Percentiles rank a stretch among this genome's conserved stretches.
These are phyloP conservation scores for Pistacia vera DNA, from an alignment of 345 rosid genomes.

Conservation along the genomic window DNA sequence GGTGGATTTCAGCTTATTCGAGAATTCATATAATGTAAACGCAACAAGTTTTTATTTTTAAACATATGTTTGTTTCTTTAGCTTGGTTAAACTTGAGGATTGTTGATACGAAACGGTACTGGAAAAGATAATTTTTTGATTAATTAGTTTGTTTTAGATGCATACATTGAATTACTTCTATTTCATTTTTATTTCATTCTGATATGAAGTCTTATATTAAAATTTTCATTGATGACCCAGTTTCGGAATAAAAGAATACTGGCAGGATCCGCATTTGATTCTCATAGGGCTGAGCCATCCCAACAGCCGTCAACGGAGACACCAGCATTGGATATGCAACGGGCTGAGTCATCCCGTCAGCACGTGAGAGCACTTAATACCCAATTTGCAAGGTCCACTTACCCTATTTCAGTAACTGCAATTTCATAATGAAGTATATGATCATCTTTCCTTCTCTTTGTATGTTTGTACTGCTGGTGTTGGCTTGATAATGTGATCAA, in stretches of 20 bases:
- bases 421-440: not conserved
- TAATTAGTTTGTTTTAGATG: not conserved
- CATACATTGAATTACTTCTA: not conserved
- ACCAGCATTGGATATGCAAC: conserved; percentile 47
- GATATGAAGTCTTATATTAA: conserved; percentile 14
- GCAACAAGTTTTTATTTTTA: not conserved
- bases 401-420: not conserved
- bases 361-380: conserved; percentile 93
- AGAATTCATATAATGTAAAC: not conserved
- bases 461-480: not conserved
- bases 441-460: not conserved
- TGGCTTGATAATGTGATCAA: not conserved
- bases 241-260: conserved; percentile 64
- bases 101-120: not conserved
- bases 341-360: conserved; percentile 73
- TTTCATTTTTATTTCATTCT: not conserved
- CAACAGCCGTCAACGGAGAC: conserved; percentile 38
- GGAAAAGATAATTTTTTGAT: not conserved
- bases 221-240: conserved; percentile 42
- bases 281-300: conserved; percentile 52
- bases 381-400: conserved; percentile 83
- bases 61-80: not conserved
- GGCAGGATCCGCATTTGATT: conserved; percentile 60
- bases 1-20: not conserved
- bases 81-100: not conserved